A percentile compares a stretch with the other conserved stretches of the same genome.
Conservation (phyloP, 2,329 filamentous ascomycete genomes). For the Penicillium sp. region DNA sequence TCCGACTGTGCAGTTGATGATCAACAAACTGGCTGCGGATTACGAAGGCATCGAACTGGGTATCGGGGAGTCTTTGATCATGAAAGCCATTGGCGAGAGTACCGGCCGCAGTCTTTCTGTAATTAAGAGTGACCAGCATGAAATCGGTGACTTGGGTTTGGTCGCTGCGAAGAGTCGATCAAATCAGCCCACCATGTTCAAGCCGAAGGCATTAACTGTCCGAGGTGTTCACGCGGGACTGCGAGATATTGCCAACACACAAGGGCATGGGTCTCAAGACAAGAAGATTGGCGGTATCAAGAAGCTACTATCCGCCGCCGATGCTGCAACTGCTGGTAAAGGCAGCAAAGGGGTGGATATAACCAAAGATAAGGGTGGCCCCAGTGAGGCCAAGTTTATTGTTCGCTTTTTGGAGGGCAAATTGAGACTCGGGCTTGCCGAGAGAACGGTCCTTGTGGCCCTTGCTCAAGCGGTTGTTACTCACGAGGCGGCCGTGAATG, state of each 20-base stretch:
- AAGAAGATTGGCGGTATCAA: slow-evolving; percentile 93
- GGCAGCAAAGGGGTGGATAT: slow-evolving; percentile 65
- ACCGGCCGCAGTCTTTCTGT: slow-evolving; percentile 81
- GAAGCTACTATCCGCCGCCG: slow-evolving; percentile 87
- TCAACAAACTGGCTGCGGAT: slow-evolving; percentile 94
- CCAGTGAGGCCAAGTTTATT: slow-evolving; percentile 91
- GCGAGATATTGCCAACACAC: slow-evolving; percentile 78
- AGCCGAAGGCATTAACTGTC: slow-evolving; percentile 84
- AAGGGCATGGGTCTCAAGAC: slow-evolving; percentile 80
- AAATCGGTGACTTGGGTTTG: slow-evolving; percentile 89
- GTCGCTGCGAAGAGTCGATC: slow-evolving; percentile 93
- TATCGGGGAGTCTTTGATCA: slow-evolving; percentile 97
- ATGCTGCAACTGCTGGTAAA: slow-evolving; percentile 66
- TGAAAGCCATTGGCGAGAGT: slow-evolving; percentile 95
- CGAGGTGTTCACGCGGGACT: slow-evolving; percentile 80
- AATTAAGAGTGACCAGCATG: slow-evolving; percentile 92
- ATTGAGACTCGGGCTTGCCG: slow-evolving; percentile 80
- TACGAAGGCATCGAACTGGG: slow-evolving; percentile 94
- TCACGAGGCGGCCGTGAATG: slow-evolving; percentile 69
- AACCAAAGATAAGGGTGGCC: slow-evolving; percentile 81
- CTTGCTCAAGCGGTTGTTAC: slow-evolving; percentile 81
- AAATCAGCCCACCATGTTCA: slow-evolving; percentile 97
- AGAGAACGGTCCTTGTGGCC: slow-evolving; percentile 84
- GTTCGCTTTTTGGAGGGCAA: slow-evolving; percentile 93
- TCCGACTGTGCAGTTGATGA: slow-evolving; percentile 87